These are phyloP conservation scores for Emericellopsis terricola DNA, from an alignment of 495 filamentous ascomycete species.

Conservation along the genomic window DNA sequence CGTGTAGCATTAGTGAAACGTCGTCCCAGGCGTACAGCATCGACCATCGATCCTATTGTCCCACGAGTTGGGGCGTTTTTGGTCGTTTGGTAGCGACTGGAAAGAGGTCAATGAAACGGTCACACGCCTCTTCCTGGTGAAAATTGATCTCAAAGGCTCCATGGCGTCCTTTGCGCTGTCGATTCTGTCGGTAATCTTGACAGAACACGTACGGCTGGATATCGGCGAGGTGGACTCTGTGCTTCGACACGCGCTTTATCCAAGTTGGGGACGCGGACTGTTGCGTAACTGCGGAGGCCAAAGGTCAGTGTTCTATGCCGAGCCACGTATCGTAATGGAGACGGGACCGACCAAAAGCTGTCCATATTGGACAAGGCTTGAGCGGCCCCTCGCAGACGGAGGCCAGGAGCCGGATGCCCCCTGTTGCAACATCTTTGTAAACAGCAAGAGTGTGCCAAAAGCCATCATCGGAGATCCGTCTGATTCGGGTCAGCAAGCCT, in stretches of 20 bases:
- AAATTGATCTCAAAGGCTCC: conserved; percentile 28
- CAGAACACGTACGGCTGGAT: conserved; percentile 45
- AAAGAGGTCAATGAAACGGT: conserved; percentile 1
- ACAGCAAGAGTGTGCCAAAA: conserved; percentile 56
- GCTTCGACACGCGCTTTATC: conserved; percentile 30
- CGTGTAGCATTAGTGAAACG: no score
- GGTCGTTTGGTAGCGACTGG: not conserved
- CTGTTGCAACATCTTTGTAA: conserved; percentile 44
- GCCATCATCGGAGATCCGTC: conserved; percentile 52
- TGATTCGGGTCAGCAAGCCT: conserved; percentile 10
- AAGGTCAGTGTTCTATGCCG: not conserved
- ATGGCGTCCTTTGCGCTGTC: conserved; percentile 22
- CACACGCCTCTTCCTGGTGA: conserved; percentile 14
- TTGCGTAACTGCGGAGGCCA: conserved; percentile 31
- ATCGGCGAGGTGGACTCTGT: conserved; percentile 40
- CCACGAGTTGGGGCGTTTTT: not conserved
- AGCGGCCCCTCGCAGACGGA: conserved; percentile 31
- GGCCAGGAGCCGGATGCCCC: conserved; percentile 37
- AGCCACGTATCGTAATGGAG: not conserved
- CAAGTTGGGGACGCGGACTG: conserved; percentile 36
- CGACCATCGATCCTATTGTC: no score
- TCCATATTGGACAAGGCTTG: conserved; percentile 48
- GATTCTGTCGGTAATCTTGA: conserved; percentile 33
- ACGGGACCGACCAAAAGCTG: conserved; percentile 36
- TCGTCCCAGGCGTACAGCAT: no score